These are phyloP conservation scores for Phytophthora meadii DNA, from an alignment of 352 stramenopile genomes.

Conservation along the genomic window DNA sequence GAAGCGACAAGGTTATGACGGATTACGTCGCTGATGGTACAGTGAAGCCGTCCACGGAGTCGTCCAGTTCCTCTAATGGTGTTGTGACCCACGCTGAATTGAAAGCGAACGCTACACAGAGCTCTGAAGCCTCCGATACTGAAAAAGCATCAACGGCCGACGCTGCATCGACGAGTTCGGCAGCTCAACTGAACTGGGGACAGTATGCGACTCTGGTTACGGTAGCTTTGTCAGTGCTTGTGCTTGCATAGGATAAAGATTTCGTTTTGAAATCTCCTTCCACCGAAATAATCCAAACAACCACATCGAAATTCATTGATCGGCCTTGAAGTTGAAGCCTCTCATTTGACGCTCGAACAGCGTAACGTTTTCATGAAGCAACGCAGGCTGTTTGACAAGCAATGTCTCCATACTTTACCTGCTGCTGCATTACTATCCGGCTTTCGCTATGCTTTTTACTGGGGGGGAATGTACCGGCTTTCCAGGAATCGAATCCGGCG, in stretches of 20 bases:
- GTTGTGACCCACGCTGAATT: not conserved
- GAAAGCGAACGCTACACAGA: conserved; percentile 5
- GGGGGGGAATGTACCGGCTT: conserved; percentile 22
- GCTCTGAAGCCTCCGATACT: not conserved
- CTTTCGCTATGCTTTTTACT: conserved; percentile 17
- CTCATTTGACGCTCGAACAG: conserved; percentile 9
- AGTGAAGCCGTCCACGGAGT: conserved; percentile 5
- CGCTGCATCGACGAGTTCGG: conserved; percentile 9
- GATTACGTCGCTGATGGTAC: conserved; percentile 8
- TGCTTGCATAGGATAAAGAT: conserved; percentile 12
- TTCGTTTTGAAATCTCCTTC: not conserved
- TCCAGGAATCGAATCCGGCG: conserved; percentile 7
- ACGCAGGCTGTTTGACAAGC: conserved; percentile 11
- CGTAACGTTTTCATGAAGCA: conserved; percentile 11
- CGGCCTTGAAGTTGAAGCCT: not conserved
- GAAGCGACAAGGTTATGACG: conserved; percentile 7
- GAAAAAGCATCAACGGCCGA: conserved; percentile 11
- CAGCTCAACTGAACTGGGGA: not conserved
- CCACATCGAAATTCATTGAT: conserved; percentile 19
- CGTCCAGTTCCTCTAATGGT: conserved; percentile 3
- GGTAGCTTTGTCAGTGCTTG: conserved; percentile 1
- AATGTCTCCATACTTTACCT: conserved; percentile 1
- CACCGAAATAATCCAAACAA: too few species aligned
- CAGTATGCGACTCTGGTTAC: not conserved
- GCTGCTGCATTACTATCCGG: not conserved